phyloP scores from a whole-genome alignment of 2,329 filamentous ascomycete species.

The Capronia epimyces region DNA sequence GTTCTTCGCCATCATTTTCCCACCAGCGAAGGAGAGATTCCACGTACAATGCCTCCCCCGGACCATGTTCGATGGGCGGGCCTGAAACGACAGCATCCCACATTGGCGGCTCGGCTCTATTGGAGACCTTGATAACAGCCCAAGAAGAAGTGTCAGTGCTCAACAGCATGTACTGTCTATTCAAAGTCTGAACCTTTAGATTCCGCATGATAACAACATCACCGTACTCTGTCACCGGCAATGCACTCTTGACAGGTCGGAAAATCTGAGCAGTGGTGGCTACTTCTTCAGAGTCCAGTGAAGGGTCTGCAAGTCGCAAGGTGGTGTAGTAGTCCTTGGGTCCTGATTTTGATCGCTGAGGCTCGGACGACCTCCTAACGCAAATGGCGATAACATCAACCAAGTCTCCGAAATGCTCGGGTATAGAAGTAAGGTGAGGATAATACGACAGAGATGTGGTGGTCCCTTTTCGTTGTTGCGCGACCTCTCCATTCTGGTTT shows the following conservation, averaged over 20 bases:
- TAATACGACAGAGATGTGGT: slow-evolving; percentile 43
- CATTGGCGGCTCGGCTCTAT: slow-evolving; percentile 19
- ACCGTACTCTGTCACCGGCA: slow-evolving; percentile 38
- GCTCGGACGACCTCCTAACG: slow-evolving; percentile 28
- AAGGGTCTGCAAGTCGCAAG: slow-evolving; percentile 42
- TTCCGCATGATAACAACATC: slow-evolving; percentile 43
- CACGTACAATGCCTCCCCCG: slow-evolving; percentile 36
- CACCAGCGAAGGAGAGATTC: slow-evolving; percentile 41
- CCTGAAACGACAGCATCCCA: slow-evolving; percentile 34
- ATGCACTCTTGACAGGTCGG: slow-evolving; percentile 36
- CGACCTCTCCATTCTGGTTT: background rate
- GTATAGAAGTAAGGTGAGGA: slow-evolving; percentile 39
- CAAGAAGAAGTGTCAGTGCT: slow-evolving; percentile 43
- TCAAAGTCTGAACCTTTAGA: slow-evolving; percentile 41
- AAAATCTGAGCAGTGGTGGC: slow-evolving; percentile 41
- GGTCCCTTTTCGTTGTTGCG: slow-evolving; percentile 29
- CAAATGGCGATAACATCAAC: slow-evolving; percentile 43
- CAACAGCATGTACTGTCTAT: slow-evolving; percentile 39
- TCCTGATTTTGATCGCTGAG: slow-evolving; percentile 34
- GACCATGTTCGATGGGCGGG: slow-evolving; percentile 38
- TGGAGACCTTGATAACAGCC: slow-evolving; percentile 38
- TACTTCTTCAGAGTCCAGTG: slow-evolving; percentile 31
- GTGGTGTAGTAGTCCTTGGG: slow-evolving; percentile 40
- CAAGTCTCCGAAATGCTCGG: slow-evolving; percentile 38
- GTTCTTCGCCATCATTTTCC: slow-evolving; percentile 31